These are phyloP conservation scores for Kwoniella heveanensis DNA, from an alignment of 768 basidiomycete species.

Conservation along the genomic window DNA sequence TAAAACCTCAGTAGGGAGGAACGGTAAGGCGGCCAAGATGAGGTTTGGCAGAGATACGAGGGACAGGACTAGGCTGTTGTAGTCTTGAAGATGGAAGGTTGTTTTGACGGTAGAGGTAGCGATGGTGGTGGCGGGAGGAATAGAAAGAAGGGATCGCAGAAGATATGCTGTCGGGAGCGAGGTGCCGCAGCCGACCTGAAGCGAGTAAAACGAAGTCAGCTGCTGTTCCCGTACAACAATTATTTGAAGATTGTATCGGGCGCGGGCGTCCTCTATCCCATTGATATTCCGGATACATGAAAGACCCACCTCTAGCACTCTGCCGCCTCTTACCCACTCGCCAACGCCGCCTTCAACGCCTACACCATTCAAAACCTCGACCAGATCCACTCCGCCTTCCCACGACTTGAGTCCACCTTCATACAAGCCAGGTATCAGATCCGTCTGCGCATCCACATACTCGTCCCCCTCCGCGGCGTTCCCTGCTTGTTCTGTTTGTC, in stretches of 20 bases:
- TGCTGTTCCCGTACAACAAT: neutral
- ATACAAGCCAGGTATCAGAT: constrained; percentile 87
- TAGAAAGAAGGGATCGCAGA: constrained; percentile 62
- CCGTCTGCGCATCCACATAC: constrained; percentile 65
- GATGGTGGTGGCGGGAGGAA: constrained; percentile 9
- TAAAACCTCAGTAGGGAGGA: constrained; percentile 31
- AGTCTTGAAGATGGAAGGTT: constrained; percentile 82
- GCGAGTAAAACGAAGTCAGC: neutral
- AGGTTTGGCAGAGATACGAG: constrained; percentile 61
- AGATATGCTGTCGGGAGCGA: constrained; percentile 79
- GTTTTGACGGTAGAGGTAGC: constrained; percentile 54
- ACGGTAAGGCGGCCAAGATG: constrained; percentile 50
- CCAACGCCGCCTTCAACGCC: constrained; percentile 41
- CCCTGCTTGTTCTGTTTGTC: neutral
- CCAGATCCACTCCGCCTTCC: constrained; percentile 91
- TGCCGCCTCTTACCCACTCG: constrained; percentile 59
- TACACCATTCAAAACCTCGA: constrained; percentile 57
- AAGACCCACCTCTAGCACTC: constrained; percentile 69
- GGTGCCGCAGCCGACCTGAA: constrained; percentile 94
- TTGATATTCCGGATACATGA: neutral
- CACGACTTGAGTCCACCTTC: constrained; percentile 97
- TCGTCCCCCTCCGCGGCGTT: constrained; percentile 57
- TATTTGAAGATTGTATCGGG: too few species aligned
- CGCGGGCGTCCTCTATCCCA: too few species aligned
- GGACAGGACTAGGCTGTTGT: constrained; percentile 77